A percentile compares a stretch with the other conserved stretches of the same genome.
phyloP scores from a whole-genome alignment of 2,329 filamentous ascomycete genomes.

The Trichoderma semiorbis region DNA sequence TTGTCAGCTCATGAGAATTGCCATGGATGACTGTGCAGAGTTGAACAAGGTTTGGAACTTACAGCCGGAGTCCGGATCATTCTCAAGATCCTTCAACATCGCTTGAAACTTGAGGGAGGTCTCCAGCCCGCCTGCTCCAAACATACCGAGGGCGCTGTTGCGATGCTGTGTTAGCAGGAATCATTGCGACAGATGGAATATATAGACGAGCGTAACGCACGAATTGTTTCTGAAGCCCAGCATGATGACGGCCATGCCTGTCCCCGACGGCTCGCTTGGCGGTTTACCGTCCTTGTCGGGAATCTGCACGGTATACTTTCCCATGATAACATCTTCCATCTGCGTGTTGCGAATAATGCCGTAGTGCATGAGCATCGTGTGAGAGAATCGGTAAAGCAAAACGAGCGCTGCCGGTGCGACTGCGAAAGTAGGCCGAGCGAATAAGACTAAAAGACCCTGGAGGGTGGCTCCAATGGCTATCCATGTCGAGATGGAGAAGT shows the following conservation, averaged over 20 bases:
- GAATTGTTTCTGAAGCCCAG: conserved; percentile 4
- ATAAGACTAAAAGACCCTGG: neutral
- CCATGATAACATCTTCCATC: conserved; percentile 11
- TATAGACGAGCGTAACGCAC: neutral
- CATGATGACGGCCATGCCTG: conserved; percentile 3
- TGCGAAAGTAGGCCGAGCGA: neutral
- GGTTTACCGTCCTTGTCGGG: neutral
- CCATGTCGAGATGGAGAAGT: conserved; percentile 14
- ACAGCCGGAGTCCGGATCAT: conserved; percentile 5
- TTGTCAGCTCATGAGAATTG: neutral
- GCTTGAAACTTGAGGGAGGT: neutral
- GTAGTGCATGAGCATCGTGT: conserved; percentile 5
- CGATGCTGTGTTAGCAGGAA: neutral
- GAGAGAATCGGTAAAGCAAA: neutral
- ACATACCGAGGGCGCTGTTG: conserved; percentile 7
- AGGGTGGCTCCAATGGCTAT: conserved; percentile 6
- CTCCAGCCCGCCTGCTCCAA: neutral
- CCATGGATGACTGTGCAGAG: too few relatives aligned
- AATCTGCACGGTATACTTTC: conserved; percentile 5
- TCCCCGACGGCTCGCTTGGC: neutral
- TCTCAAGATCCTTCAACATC: neutral
- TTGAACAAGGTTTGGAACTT: neutral
- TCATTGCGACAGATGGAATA: neutral
- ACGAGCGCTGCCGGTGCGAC: neutral
- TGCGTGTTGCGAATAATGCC: conserved; percentile 7